Conservation (phyloP, 257 asterid genomes). For the Capsicum chinense region DNA sequence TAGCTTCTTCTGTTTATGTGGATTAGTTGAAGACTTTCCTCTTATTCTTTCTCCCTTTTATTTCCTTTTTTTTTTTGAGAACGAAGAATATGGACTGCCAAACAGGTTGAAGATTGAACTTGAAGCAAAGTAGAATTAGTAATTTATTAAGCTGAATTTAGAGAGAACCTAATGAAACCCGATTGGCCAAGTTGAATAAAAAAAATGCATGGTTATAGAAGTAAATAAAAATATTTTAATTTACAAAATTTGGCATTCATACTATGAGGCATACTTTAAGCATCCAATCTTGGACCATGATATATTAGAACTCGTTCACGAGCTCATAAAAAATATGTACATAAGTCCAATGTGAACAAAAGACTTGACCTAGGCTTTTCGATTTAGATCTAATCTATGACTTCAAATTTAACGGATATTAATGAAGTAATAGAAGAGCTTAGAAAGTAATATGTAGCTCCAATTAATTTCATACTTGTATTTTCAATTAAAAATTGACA, state of each 20-base stretch:
- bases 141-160: background rate
- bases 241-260: background rate
- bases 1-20: background rate
- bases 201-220: background rate
- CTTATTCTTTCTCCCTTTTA: background rate
- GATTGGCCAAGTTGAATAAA: background rate
- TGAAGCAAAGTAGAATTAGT: background rate
- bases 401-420: background rate
- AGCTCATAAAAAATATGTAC: background rate
- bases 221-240: background rate
- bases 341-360: background rate
- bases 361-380: background rate
- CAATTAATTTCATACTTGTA: background rate
- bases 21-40: background rate
- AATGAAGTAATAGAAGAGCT: background rate
- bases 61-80: background rate
- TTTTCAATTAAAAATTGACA: background rate
- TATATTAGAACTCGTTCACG: background rate
- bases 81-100: background rate
- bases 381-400: too few relatives aligned
- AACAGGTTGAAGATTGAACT: background rate
- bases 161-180: background rate
- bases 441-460: background rate
- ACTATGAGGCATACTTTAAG: background rate
- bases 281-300: background rate